Evolutionary conservation across 768 basidiomycete species (phyloP), one percentile per base, ranked within the genome.

Genomic region (Plicaturopsis crispa): DNA sequence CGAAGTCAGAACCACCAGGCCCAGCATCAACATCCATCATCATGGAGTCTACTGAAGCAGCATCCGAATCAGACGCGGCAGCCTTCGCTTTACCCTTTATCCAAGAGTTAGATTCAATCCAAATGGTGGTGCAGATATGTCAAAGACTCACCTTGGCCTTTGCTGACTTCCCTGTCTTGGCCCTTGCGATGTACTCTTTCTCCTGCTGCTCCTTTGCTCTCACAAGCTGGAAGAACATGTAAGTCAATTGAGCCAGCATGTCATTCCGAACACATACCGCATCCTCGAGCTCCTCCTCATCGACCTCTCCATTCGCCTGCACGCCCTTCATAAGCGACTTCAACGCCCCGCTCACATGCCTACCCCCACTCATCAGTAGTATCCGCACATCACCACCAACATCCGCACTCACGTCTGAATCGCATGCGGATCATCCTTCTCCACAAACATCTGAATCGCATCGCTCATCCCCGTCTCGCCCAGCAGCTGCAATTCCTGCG

Each of bases 361-460:
- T 89, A 48, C n/a, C n/a, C n/a, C n/a, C n/a, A n/a, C n/a, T n/a
- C n/a, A n/a, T 41, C 42, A 23, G n/a, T 33, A 34, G 19, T 13
- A 11, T 22, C 18, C 24, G 6, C 19, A 16, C n/a, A n/a, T n/a
- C n/a, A 38, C 21, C 32, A 31, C 23, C 41, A 39, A 24, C 19
- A 32, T 21, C 31, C 12, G n/a, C n/a, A 73, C 84, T 47, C 47
- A 92, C 91, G 67, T 73, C 47, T 80, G 75, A 53, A 99, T 94
- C 6, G 94, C 90, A 65, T 92, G 86, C 20, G 77, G 80, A 57
- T 96, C 92, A 52, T 97, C 94, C 69, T 99, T 99, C 59, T 97
- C 93, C 42, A 99, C 93, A 61, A 87, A 98, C 60, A 82, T 72
- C 65, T 88, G 82, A 37, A 99, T 92, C 5, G 96, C 96, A 55